Conservation (phyloP, 495 filamentous ascomycete genomes). For the Zalerion maritima region DNA sequence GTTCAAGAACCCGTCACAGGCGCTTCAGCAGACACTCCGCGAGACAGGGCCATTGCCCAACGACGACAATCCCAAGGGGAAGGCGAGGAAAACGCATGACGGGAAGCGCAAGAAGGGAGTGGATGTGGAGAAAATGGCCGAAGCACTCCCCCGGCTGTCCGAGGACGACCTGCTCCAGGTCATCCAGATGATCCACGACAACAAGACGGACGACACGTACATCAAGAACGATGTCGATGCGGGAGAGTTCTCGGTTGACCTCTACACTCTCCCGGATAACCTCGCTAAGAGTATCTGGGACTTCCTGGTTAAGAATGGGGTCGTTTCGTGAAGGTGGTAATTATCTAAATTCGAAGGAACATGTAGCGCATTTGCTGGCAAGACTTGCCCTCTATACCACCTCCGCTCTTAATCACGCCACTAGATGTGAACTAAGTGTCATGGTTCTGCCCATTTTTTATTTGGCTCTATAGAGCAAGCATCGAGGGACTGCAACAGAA, state of each 20-base stretch:
- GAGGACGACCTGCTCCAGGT: conserved; percentile 89
- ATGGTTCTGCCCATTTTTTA: too few species aligned
- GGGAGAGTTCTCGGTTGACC: conserved; percentile 96
- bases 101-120: conserved; percentile 73
- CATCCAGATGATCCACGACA: conserved; percentile 95
- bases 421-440: too few species aligned
- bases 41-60: conserved; percentile 75
- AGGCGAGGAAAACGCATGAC: conserved; percentile 41
- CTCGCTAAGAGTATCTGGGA: conserved; percentile 90
- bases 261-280: conserved; percentile 82
- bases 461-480: too few species aligned
- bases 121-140: conserved; percentile 95
- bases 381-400: too few species aligned
- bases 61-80: conserved; percentile 44
- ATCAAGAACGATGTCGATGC: conserved; percentile 94
- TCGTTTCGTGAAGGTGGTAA: too few species aligned
- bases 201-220: conserved; percentile 83
- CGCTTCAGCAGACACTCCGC: conserved; percentile 54
- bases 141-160: conserved; percentile 66
- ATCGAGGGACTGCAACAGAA: too few species aligned
- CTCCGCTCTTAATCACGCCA: too few species aligned
- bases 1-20: conserved; percentile 86
- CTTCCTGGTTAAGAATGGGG: conserved; percentile 44
- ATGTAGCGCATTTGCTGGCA: too few species aligned
- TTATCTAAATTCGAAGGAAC: too few species aligned